Conservation (phyloP, 2,329 filamentous ascomycete species). For the Aspergillus tanneri region DNA sequence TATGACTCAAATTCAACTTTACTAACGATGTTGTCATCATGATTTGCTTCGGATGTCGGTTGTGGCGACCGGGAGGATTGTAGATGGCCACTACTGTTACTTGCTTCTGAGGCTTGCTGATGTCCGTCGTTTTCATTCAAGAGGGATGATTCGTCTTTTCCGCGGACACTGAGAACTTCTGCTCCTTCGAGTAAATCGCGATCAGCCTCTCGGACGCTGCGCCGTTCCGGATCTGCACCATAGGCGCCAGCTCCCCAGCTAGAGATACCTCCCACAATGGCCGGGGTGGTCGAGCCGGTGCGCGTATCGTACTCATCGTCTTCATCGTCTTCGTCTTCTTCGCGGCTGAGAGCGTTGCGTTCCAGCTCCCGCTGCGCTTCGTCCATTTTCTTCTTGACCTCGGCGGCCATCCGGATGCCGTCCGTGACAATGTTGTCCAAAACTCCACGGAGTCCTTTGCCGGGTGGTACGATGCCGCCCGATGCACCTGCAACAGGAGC, state of each 20-base stretch:
- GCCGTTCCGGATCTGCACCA: conserved; percentile 59
- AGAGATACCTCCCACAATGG: conserved; percentile 36
- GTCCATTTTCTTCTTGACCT: conserved; percentile 89
- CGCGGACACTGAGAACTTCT: conserved; percentile 59
- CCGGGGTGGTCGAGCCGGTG: conserved; percentile 20
- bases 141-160: conserved; percentile 32
- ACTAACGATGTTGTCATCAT: conserved; percentile 32
- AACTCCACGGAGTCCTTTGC: conserved; percentile 82
- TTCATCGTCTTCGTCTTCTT: conserved; percentile 67
- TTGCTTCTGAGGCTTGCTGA: conserved; percentile 3
- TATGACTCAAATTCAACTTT: conserved; percentile 42
- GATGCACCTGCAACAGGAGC: conserved; percentile 51
- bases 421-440: conserved; percentile 97
- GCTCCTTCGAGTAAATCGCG: conserved; percentile 67
- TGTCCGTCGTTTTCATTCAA: conserved; percentile 28
- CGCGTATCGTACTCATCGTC: conserved; percentile 63
- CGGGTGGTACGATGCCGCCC: conserved; percentile 60
- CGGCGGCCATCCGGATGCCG: conserved; percentile 91
- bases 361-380: conserved; percentile 92
- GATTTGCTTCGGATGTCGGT: conserved; percentile 14
- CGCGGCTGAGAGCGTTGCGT: conserved; percentile 68
- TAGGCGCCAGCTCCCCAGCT: conserved; percentile 46
- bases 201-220: conserved; percentile 52
- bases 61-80: conserved; percentile 6
- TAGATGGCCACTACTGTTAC: conserved; percentile 10